Percentiles rank a stretch among this genome's conserved stretches.
Evolutionary conservation across 208 protist genomes (phyloP).

Genomic region (Trypanosoma lewisi): DNA sequence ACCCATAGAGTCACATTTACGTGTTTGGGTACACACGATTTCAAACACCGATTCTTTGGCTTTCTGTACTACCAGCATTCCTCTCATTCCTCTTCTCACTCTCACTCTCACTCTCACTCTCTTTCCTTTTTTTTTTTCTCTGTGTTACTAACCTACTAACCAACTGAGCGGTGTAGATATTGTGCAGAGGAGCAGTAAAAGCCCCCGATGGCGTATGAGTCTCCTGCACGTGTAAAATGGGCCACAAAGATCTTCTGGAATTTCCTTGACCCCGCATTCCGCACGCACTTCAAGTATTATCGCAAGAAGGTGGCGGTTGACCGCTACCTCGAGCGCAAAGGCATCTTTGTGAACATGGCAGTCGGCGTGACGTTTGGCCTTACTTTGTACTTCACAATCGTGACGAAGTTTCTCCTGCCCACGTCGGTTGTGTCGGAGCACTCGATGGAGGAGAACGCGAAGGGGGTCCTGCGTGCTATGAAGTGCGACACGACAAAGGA

Average conservation of each 20-base stretch:
- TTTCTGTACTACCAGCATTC: no score
- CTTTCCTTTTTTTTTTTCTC: neutral
- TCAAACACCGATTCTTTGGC: no score
- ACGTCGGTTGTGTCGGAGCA: slow-evolving; percentile 35
- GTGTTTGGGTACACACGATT: no score
- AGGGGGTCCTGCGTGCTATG: slow-evolving; percentile 57
- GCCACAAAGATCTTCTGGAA: slow-evolving; percentile 82
- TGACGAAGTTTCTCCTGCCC: slow-evolving; percentile 36
- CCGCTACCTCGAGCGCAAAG: slow-evolving; percentile 68
- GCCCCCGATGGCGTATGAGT: slow-evolving; percentile 42
- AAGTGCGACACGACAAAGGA: slow-evolving; percentile 62
- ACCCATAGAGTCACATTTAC: neutral
- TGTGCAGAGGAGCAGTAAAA: neutral
- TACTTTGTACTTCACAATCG: slow-evolving; percentile 57
- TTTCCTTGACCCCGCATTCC: slow-evolving; percentile 66
- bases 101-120: no score
- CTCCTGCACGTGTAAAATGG: slow-evolving; percentile 61
- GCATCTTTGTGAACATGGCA: slow-evolving; percentile 46
- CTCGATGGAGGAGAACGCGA: slow-evolving; percentile 62
- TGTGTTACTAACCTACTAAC: neutral
- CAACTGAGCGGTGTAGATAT: neutral
- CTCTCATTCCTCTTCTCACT: no score
- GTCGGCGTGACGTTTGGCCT: slow-evolving; percentile 63
- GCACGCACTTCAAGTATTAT: slow-evolving; percentile 68
- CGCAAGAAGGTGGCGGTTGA: slow-evolving; percentile 69